Conservation (phyloP, 176 grass and related monocot genomes). For the Triticum timopheevii region DNA sequence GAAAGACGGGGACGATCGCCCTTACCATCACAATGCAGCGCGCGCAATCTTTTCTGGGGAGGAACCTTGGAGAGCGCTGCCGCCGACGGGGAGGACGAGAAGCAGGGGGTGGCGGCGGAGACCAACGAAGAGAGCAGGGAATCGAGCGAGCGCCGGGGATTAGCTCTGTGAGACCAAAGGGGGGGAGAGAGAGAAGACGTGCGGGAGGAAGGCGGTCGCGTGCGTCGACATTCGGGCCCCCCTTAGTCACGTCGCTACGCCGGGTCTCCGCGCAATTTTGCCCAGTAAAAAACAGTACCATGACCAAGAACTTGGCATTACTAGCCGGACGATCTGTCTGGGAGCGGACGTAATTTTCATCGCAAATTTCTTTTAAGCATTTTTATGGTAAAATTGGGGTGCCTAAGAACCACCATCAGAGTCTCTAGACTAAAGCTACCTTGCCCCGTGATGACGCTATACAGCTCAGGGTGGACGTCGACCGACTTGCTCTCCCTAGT, state of each 20-base stretch:
- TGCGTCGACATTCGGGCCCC: constrained; percentile 5
- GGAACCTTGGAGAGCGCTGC: neutral
- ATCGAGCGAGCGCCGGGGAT: constrained; percentile 3
- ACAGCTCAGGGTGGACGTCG: too few relatives aligned
- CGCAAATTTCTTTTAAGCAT: too few relatives aligned
- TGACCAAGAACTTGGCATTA: too few relatives aligned
- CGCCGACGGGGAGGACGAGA: neutral
- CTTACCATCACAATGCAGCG: constrained; percentile 9
- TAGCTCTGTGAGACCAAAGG: neutral
- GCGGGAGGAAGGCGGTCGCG: neutral
- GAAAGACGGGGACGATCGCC: neutral
- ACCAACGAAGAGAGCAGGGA: neutral
- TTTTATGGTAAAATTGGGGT: too few relatives aligned
- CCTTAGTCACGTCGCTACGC: neutral
- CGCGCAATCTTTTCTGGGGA: neutral
- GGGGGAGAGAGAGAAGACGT: neutral
- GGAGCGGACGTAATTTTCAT: too few relatives aligned
- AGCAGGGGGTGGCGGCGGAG: neutral
- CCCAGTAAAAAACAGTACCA: neutral
- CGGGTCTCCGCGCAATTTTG: neutral
- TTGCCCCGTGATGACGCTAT: too few relatives aligned
- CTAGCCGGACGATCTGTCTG: too few relatives aligned
- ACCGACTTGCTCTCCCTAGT: too few relatives aligned
- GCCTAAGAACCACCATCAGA: too few relatives aligned
- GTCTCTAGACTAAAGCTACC: too few relatives aligned